Base-by-base conservation (phyloP, 192 early-diverging fungal genomes). In the Mycoemilia scoparia region DNA sequence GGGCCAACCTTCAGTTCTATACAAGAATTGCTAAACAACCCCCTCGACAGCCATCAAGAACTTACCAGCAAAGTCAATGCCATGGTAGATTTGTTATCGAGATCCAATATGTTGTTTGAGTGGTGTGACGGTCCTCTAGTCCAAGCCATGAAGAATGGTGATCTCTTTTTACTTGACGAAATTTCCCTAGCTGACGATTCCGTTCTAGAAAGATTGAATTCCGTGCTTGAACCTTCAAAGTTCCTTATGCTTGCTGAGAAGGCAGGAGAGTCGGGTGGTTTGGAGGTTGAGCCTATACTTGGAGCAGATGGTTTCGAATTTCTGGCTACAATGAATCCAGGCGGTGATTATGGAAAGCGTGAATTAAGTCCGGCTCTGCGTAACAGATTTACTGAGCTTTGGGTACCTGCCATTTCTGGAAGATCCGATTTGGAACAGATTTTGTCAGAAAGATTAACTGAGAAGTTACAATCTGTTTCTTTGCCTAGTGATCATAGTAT, bases 281-380 rank as follows among this genome's bases (percentile, higher is more conserved):
- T n/a, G n/a, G n/a, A n/a, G n/a, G 63, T 87, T 22, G 75, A 81
- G 40, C 71, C 77, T 21, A 57, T 92, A 32, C 52, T 55, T 7
- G 88, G 69, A 0, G 50, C 41, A 5, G 51, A 60, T 3, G 71
- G 69, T 7, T 98, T 98, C 60, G 74, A 76, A 34, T 93, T 98
- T 54, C 57, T 93, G 10, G 90, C 93, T 1, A 98, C 93, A 2
- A 98, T 98, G 93, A 98, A 98, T 56, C 93, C 93, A 3, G 93
- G 93, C 23, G 93, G 93, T 29, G 93, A 98, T 54, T 95, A 90
- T 51, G 93, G 93, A 25, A 98, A 98, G 60, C 92, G 92, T 46
- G 93, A 98, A 52, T 70, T 98, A 10, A 87, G 83, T 7, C 93
- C 93, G 22, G 93, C 93, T 5, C 70, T 98, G 34, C 72, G 93